Evolutionary conservation across 2,329 filamentous ascomycete species (phyloP).

Genomic region (Calonectria montana): DNA sequence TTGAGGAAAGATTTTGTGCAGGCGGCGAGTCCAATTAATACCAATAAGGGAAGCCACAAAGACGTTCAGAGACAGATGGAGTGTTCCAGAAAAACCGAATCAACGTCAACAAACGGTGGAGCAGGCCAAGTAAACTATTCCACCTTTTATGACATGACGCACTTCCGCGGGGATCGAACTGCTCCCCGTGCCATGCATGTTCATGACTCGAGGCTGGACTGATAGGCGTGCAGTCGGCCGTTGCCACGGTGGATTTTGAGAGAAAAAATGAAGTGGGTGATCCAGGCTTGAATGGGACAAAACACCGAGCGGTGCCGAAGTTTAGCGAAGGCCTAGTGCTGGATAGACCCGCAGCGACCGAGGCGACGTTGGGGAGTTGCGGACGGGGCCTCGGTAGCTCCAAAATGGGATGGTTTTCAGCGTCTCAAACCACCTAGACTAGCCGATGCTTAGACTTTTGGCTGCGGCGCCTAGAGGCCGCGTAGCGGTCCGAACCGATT

Average conservation of each 20-base stretch:
- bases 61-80: neutral
- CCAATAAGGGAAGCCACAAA: neutral
- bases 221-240: neutral
- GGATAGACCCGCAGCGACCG: neutral
- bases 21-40: neutral
- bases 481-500: conserved; percentile 6
- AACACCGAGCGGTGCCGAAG: neutral
- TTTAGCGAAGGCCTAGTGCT: conserved; percentile 4
- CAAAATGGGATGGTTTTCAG: neutral
- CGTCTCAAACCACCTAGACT: neutral
- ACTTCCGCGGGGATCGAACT: neutral
- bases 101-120: neutral
- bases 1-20: conserved; percentile 3
- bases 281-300: conserved; percentile 3
- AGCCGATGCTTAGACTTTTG: conserved; percentile 1
- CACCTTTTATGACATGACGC: neutral
- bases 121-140: neutral
- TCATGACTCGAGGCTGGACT: neutral
- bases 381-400: neutral
- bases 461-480: neutral
- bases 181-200: neutral
- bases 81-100: neutral
- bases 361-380: neutral
- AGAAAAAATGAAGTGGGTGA: conserved; percentile 1
- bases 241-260: neutral